A percentile compares a stretch with the other conserved stretches of the same genome.
Evolutionary conservation across 2,329 filamentous ascomycete species (phyloP).

Genomic region (Cladosporium sp.): DNA sequence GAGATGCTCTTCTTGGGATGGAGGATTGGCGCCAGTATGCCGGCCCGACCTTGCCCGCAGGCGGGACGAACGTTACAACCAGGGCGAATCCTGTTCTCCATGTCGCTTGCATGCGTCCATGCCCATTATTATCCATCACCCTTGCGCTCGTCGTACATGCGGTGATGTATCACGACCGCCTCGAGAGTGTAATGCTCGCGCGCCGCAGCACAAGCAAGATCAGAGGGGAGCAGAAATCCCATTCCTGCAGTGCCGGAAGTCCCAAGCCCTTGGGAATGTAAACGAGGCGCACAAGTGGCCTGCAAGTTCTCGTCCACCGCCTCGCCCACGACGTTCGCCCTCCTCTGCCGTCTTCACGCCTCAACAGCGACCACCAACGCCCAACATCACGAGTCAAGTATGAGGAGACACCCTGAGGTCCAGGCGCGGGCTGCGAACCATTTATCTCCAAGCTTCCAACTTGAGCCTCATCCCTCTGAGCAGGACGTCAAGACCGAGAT

Average conservation of each 20-base stretch:
- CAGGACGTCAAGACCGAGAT: not conserved
- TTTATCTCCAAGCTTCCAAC: conserved; percentile 1
- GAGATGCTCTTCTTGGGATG: not conserved
- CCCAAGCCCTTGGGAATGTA: conserved; percentile 5
- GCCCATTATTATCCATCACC: not conserved
- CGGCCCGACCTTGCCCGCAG: conserved; percentile 6
- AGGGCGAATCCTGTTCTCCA: not conserved
- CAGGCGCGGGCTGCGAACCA: conserved; percentile 1
- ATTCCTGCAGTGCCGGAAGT: conserved; percentile 6
- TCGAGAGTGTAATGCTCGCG: not conserved
- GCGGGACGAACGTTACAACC: conserved; percentile 1
- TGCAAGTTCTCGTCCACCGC: not conserved
- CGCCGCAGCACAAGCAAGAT: not conserved
- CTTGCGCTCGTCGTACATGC: conserved; percentile 1
- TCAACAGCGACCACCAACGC: not conserved
- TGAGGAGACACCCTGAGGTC: not conserved
- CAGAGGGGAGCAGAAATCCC: not conserved
- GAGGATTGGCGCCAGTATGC: not conserved
- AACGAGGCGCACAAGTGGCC: conserved; percentile 5
- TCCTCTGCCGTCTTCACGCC: not conserved
- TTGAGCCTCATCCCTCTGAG: conserved; percentile 4
- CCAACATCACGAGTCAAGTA: not conserved
- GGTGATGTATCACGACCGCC: conserved; percentile 12
- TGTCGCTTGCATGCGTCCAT: conserved; percentile 12
- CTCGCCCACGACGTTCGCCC: not conserved